Conservation (phyloP, 129 eudicot genomes). For the Artemisia annua region DNA sequence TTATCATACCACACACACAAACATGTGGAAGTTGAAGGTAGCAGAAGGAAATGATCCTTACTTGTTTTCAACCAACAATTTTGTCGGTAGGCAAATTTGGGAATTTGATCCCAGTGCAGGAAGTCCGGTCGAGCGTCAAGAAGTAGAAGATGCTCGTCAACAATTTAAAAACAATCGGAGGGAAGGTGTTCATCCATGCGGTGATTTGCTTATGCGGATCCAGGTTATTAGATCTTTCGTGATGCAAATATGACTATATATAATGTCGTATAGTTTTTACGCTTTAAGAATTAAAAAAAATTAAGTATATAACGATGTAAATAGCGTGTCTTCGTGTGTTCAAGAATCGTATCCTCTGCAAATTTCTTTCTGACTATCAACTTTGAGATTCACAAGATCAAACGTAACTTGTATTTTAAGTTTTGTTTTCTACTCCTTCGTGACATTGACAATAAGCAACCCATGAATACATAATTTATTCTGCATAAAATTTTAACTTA, state of each 20-base stretch:
- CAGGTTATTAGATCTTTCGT: constrained; percentile 38
- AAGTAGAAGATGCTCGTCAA: constrained; percentile 38
- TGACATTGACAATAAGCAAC: no score
- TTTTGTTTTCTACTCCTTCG: no score
- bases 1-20: background rate
- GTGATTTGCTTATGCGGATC: constrained; percentile 68
- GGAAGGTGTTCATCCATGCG: constrained; percentile 56
- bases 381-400: no score
- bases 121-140: constrained; percentile 33
- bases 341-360: no score
- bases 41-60: constrained; percentile 46
- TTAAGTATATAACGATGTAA: no score
- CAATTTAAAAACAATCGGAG: constrained; percentile 31
- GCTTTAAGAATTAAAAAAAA: no score
- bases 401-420: no score
- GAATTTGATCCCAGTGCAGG: constrained; percentile 44
- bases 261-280: background rate
- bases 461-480: no score
- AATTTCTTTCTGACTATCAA: no score
- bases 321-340: no score
- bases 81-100: constrained; percentile 55
- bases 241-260: background rate
- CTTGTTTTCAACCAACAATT: constrained; percentile 50
- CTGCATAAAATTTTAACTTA: no score
- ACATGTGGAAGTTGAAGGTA: constrained; percentile 53